Percentiles rank a stretch among this genome's conserved stretches.
Evolutionary conservation across 1,284 basidiomycete species (phyloP).

Genomic region (Leccinum subspadiceum): DNA sequence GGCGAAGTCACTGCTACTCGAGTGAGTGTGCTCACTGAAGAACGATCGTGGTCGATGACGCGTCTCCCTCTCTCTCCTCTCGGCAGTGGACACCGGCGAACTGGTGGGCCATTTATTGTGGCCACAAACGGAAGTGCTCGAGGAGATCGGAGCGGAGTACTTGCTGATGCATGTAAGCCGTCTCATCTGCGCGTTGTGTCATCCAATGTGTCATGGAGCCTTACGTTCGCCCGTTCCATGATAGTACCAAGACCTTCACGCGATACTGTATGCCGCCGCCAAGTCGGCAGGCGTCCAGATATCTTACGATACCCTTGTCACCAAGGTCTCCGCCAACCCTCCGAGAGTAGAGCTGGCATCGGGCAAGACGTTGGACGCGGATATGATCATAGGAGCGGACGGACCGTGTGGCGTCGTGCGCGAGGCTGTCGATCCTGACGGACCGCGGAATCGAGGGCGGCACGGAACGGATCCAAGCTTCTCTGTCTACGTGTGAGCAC

Average conservation of each 20-base stretch:
- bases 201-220: conserved; percentile 1
- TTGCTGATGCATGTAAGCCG: conserved; percentile 42
- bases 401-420: conserved; percentile 29
- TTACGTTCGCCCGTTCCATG: conserved; percentile 3
- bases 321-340: conserved; percentile 27
- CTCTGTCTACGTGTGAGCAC: conserved; percentile 20
- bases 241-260: conserved; percentile 45
- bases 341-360: conserved; percentile 31
- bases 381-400: conserved; percentile 39
- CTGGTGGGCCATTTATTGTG: conserved; percentile 44
- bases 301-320: conserved; percentile 38
- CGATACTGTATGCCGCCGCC: conserved; percentile 40
- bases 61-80: neutral
- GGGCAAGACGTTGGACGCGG: conserved; percentile 31
- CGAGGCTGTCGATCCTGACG: conserved; percentile 5
- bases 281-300: conserved; percentile 37
- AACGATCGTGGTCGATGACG: neutral
- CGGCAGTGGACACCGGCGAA: conserved; percentile 42
- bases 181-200: conserved; percentile 2
- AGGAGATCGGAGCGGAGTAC: conserved; percentile 49
- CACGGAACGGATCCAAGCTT: conserved; percentile 28
- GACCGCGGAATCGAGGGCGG: conserved; percentile 22
- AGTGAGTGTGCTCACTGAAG: conserved; percentile 23
- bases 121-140: conserved; percentile 44
- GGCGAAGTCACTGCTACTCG: conserved; percentile 20